A percentile compares a stretch with the other conserved stretches of the same genome.
Conservation (phyloP, 805 yeast species). For the Cyberlindnera xylosilytica region DNA sequence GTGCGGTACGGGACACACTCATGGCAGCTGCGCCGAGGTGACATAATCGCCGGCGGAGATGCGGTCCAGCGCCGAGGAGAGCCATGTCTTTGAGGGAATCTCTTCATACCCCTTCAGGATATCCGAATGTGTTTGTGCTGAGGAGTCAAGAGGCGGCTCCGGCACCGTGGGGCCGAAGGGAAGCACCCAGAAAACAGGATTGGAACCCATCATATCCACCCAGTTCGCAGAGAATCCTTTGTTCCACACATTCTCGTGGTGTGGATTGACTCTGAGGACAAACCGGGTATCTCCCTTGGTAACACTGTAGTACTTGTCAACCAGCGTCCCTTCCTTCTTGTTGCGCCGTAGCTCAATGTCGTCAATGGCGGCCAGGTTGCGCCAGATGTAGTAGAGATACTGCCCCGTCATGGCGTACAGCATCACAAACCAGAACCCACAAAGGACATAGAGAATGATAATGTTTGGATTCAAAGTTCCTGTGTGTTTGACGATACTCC, state of each 20-base stretch:
- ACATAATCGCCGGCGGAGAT: slow-evolving; percentile 29
- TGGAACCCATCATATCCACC: slow-evolving; percentile 29
- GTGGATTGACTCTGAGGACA: slow-evolving; percentile 32
- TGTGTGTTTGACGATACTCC: slow-evolving; percentile 9
- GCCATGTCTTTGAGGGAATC: slow-evolving; percentile 21
- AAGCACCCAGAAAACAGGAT: slow-evolving; percentile 29
- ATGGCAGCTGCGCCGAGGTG: slow-evolving; percentile 6
- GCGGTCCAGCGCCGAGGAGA: slow-evolving; percentile 18
- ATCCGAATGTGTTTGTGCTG: slow-evolving; percentile 1
- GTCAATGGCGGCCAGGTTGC: slow-evolving; percentile 59
- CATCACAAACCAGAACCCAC: slow-evolving; percentile 45
- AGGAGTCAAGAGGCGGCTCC: slow-evolving; percentile 3
- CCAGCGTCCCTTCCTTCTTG: slow-evolving; percentile 18
- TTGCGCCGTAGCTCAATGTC: slow-evolving; percentile 41
- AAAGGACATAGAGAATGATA: slow-evolving; percentile 43
- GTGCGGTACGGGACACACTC: not conserved
- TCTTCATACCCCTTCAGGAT: slow-evolving; percentile 5
- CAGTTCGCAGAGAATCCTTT: slow-evolving; percentile 26
- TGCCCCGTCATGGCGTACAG: slow-evolving; percentile 38
- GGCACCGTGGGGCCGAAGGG: slow-evolving; percentile 24
- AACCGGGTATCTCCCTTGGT: slow-evolving; percentile 37
- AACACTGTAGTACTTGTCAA: slow-evolving; percentile 28
- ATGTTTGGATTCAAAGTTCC: slow-evolving; percentile 43
- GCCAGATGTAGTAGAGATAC: slow-evolving; percentile 42
- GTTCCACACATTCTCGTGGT: slow-evolving; percentile 17